These are phyloP conservation scores for Suillus cothurnatus DNA, from an alignment of 768 basidiomycete species.

Conservation along the genomic window DNA sequence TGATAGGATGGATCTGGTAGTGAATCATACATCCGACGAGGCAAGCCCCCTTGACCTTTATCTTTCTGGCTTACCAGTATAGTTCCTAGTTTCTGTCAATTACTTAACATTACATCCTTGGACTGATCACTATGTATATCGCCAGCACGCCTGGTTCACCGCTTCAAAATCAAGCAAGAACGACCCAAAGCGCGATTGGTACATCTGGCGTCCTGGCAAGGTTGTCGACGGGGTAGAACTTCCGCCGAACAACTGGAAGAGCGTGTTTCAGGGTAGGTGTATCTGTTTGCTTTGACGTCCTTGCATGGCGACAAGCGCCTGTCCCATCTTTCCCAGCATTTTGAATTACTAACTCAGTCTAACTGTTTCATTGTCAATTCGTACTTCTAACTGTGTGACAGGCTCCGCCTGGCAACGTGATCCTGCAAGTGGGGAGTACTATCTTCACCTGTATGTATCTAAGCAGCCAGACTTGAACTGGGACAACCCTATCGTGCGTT, in stretches of 20 bases:
- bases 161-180: conserved; percentile 52
- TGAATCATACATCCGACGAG: conserved; percentile 73
- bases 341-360: neutral
- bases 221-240: conserved; percentile 53
- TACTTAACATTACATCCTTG: too few species aligned
- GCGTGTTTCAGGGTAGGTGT: conserved; percentile 58
- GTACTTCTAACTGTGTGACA: conserved; percentile 21
- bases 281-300: neutral
- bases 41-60: conserved; percentile 29
- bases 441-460: conserved; percentile 65
- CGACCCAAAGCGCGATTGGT: conserved; percentile 73
- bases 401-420: conserved; percentile 76
- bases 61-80: neutral
- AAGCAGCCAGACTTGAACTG: conserved; percentile 81
- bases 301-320: neutral
- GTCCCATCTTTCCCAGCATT: neutral
- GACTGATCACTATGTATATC: conserved; percentile 9
- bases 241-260: conserved; percentile 77
- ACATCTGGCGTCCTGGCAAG: conserved; percentile 68
- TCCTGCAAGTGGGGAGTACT: conserved; percentile 64
- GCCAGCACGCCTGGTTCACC: conserved; percentile 72
- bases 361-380: neutral
- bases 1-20: conserved; percentile 73
- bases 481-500: conserved; percentile 64
- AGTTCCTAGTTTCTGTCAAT: conserved; percentile 10